Base-by-base conservation (phyloP, 768 basidiomycete species). In the Lactarius sanguifluus region DNA sequence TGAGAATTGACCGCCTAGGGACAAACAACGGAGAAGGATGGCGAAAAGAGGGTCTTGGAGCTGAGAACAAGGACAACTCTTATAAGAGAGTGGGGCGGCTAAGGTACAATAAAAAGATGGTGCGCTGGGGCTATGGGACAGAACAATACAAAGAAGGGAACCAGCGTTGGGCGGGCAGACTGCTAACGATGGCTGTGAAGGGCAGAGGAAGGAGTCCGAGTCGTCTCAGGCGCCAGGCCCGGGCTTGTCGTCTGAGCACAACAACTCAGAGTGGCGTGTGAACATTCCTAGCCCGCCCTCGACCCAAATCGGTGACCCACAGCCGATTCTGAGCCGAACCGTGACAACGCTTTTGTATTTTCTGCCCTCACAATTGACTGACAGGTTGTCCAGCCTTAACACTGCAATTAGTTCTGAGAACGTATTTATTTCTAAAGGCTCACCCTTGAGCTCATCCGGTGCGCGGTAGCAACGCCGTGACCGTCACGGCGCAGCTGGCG, bases 201-300 rank as follows among this genome's bases (percentile, higher is more conserved):
- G 30, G 61, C 20, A 34, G 43, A 59, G 54, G n/a, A 8, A 25
- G n/a, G 47, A n/a, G 12, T 52, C 50, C 50, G 12, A 52, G 50
- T 25, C 5, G 50, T 52, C 50, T 25, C 23, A 52, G 50, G 30
- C 18, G 50, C 10, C 54, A 34, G 50, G 28, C 56, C 15, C 25
- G 43, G 47, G 40, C 66, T 50, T 43, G 13, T 58, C 50, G 32
- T 28, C 66, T 30, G 66, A 67, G 66, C 20, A 62, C 57, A 62
- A 66, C 61, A 57, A 15, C 38, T 2, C 20, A 52, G 32, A 36
- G 66, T 67, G 66, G 66, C 66, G 66, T 67, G 66, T 20, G 66
- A 67, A 61, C 47, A 32, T 38, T 50, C 50, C 13, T 57, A 23
- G 65, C 52, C 45, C 43, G 65, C 55, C 59, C 45, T 47, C 65